These are phyloP conservation scores for Gyromitra esculenta DNA, from an alignment of 2,329 filamentous ascomycete species.

Conservation along the genomic window DNA sequence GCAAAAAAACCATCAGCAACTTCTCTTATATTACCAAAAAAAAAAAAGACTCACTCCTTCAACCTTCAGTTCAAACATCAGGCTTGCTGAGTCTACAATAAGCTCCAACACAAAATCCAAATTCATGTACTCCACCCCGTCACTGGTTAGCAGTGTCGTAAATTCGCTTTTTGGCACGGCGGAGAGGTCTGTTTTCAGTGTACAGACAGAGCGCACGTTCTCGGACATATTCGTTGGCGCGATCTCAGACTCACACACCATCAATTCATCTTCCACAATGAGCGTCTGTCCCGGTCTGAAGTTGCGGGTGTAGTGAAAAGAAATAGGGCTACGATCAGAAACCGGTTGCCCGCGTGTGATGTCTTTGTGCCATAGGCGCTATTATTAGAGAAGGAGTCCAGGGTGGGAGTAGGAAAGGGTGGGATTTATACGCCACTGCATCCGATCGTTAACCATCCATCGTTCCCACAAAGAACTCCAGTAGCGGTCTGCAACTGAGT, in stretches of 20 bases:
- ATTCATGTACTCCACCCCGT: conserved; percentile 83
- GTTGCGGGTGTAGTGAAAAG: conserved; percentile 86
- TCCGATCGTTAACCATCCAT: conserved; percentile 83
- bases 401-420: not conserved
- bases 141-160: conserved; percentile 78
- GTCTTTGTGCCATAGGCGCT: conserved; percentile 19
- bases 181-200: conserved; percentile 79
- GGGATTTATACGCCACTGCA: conserved; percentile 79
- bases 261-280: conserved; percentile 80
- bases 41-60: conserved; percentile 68
- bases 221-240: conserved; percentile 70
- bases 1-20: conserved; percentile 1
- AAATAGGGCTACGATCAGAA: conserved; percentile 77
- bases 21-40: not conserved
- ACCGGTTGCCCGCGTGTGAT: conserved; percentile 73
- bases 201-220: conserved; percentile 76
- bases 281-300: conserved; percentile 81
- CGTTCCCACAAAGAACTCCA: conserved; percentile 83
- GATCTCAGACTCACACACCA: conserved; percentile 76
- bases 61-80: conserved; percentile 81
- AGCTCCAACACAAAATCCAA: conserved; percentile 84
- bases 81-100: conserved; percentile 79
- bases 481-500: conserved; percentile 77
- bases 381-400: conserved; percentile 5
- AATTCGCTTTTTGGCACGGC: conserved; percentile 68